Base-by-base conservation (phyloP, 106 monocot species). In the Triglochin maritima region DNA sequence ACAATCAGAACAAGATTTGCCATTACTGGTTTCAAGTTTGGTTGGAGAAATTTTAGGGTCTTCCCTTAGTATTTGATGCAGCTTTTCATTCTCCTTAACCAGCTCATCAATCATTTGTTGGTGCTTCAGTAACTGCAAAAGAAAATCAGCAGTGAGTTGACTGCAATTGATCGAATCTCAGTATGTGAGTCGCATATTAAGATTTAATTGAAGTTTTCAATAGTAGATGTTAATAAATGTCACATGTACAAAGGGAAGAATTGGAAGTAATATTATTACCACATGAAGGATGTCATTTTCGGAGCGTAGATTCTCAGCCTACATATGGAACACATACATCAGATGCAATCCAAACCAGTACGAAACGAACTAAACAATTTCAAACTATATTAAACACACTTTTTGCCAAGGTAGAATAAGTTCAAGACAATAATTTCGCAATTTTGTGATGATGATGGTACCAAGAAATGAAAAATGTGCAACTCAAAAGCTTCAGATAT, bases 221-320 rank as follows among this genome's bases (percentile, higher is more conserved):
- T 0, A 29, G 29, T 29, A 29, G 29, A 29, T 29, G 29, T 29
- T 29, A 29, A 29, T 29, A 29, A 29, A 29, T 29, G 29, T 29
- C 29, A 29, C 29, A 70, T 59, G 7, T 9, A 5, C 50, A 1
- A 17, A 17, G 9, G 5, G 16, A 58, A 41, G 9, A 57, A 5
- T 12, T 17, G 10, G n/a, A 9, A n/a, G 57, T 29, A 29, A 29
- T 29, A 57, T 49, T 16, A 66, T 74, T 43, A 76, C 76, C 76
- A 76, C 44, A 49, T 76, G 69, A 4, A 76, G 69, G 15, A 69
- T 17, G 7, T 76, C 62, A 63, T 76, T 76, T 76, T 76, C 76
- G n/a, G 54, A 76, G 44, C 47, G 49, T 42, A 62, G 43, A 7
- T 47, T 76, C 11, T 52, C 55, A 69, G 54, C 68, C 76, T 69